A percentile compares a stretch with the other conserved stretches of the same genome.
Conservation (phyloP, 176 grass and related monocot species). For the Alopecurus myosuroides region DNA sequence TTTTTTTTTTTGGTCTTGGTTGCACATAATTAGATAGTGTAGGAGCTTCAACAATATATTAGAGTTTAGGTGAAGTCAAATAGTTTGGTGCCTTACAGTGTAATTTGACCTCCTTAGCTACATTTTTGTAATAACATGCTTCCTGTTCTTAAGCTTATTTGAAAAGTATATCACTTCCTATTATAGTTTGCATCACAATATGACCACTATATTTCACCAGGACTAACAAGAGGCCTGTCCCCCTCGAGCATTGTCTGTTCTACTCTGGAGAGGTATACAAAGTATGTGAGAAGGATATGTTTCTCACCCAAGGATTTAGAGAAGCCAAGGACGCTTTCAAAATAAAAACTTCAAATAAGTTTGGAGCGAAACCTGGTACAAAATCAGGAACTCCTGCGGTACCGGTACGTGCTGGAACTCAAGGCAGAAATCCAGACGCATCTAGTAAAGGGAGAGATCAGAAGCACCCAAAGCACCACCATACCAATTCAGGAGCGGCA, state of each 20-base stretch:
- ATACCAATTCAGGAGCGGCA: conserved; percentile 33
- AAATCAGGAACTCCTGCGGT: conserved; percentile 34
- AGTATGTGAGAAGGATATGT: conserved; percentile 77
- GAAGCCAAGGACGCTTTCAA: conserved; percentile 88
- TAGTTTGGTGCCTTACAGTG: neutral
- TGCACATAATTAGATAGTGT: neutral
- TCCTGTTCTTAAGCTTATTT: neutral
- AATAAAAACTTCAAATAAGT: conserved; percentile 55
- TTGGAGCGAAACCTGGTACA: conserved; percentile 48
- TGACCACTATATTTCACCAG: conserved; percentile 41
- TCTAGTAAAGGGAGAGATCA: conserved; percentile 60
- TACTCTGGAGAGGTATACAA: conserved; percentile 79
- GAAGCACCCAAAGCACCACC: conserved; percentile 64
- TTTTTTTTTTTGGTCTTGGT: conserved; percentile 4
- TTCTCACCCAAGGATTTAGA: conserved; percentile 82
- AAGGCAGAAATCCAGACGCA: conserved; percentile 55
- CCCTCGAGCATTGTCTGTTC: conserved; percentile 95
- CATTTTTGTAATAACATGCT: neutral
- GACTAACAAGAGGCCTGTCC: conserved; percentile 87
- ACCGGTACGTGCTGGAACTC: conserved; percentile 31
- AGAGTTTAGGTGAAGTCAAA: neutral
- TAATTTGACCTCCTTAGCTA: neutral
- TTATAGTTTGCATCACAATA: conserved; percentile 24
- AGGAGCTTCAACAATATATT: neutral
- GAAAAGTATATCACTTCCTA: neutral